Evolutionary conservation across 2,329 filamentous ascomycete species (phyloP), one percentile per base, ranked within the genome.

Genomic region (Aspergillus fructus): DNA sequence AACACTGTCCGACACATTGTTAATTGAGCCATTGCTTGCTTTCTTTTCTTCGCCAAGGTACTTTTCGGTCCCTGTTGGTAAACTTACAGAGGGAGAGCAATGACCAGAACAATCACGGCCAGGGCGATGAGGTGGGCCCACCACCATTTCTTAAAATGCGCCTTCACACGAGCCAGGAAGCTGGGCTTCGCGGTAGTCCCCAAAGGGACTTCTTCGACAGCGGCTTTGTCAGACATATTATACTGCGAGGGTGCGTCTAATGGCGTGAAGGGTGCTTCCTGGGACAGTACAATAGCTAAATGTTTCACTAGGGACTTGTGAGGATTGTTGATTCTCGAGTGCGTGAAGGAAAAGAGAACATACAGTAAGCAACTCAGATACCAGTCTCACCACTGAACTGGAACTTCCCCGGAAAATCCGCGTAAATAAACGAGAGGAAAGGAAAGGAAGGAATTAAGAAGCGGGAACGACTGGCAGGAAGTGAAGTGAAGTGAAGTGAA

Each of bases 61-160:
- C 27, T 9, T 30, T 30, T 9, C 12, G 21, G 3, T 21, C 21
- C 21, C 21, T 21, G 21, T n/a, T n/a, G 2, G 41, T 33, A 27
- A 34, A 75, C 81, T 75, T 78, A 85, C 83, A 87, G 70, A 39
- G 82, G 83, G 34, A 87, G 69, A 2, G 81, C 68, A 50, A 87
- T 70, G 19, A 86, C 75, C 43, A 88, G 70, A 24, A 83, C 73
- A 24, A 80, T 66, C n/a, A 78, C 65, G 54, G 79, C 74, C 60
- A 85, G 74, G 8, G 80, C 68, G 48, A 85, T 75, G 33, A 84
- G 55, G 65, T 83, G 74, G 37, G 78, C 56, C 83, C 82, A 85
- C 83, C 83, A 85, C 63, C 76, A 84, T 55, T 73, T 73, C 68
- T 73, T 76, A 53, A 65, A 75, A 55, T 77, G 71, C 8, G 70